Conservation (phyloP, 2,329 filamentous ascomycete species). For the Neofusicoccum parvum region DNA sequence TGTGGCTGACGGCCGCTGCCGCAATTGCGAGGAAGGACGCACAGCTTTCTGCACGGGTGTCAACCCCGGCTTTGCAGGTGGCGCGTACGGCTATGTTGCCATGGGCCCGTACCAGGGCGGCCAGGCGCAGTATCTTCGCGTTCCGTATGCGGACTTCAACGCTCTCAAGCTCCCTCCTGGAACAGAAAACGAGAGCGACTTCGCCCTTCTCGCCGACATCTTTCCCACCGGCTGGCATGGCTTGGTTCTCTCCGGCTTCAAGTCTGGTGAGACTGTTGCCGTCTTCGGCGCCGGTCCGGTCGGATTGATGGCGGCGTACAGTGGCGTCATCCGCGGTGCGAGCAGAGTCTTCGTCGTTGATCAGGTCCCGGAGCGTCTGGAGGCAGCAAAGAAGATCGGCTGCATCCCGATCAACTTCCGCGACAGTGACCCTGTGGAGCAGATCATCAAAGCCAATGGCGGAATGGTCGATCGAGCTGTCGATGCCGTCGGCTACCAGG, state of each 20-base stretch:
- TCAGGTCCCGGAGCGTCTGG: constrained; percentile 61
- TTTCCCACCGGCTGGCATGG: constrained; percentile 55
- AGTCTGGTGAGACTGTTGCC: constrained; percentile 63
- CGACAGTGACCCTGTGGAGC: constrained; percentile 60
- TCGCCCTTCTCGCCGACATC: constrained; percentile 55
- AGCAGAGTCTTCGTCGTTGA: constrained; percentile 65
- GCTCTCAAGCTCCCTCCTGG: constrained; percentile 63
- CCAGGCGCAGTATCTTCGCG: constrained; percentile 65
- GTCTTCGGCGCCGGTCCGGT: constrained; percentile 68
- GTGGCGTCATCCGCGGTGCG: constrained; percentile 61
- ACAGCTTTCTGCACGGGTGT: constrained; percentile 68
- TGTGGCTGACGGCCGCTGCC: constrained; percentile 64
- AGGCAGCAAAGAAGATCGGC: constrained; percentile 63
- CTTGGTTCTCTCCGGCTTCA: constrained; percentile 60
- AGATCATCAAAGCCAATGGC: constrained; percentile 61
- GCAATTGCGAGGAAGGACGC: constrained; percentile 65
- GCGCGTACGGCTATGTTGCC: constrained; percentile 64
- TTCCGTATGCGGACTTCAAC: constrained; percentile 70
- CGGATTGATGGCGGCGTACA: constrained; percentile 68
- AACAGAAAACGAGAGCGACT: constrained; percentile 64
- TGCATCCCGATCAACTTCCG: constrained; percentile 64
- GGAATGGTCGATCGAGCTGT: constrained; percentile 66
- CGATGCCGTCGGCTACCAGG: constrained; percentile 69
- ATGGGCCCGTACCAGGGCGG: constrained; percentile 60
- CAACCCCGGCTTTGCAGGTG: constrained; percentile 62